Evolutionary conservation across 805 yeast genomes (phyloP), one percentile per base, ranked within the genome.

Genomic region (Wickerhamomyces xylosicus): DNA sequence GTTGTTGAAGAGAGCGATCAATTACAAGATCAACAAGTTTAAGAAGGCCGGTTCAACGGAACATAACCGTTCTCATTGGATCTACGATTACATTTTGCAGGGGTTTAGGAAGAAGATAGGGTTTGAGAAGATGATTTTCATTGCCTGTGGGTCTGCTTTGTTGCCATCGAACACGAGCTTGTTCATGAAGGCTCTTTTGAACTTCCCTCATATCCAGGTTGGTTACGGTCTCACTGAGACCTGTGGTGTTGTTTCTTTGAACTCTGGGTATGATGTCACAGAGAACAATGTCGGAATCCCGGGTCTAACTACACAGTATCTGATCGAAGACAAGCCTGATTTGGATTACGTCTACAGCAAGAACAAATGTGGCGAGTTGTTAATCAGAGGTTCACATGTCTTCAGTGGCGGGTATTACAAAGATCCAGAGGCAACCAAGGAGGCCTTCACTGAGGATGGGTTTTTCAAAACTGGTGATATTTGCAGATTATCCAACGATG

Each of bases 381-480:
- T 71, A 48, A 49, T 76, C 32, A 54, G 80, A 13, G 81, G 83
- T 1, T 69, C 72, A 1, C 75, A 69, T 40, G 56, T 71, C 33
- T 73, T 56, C 40, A 38, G 38, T 3, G 46, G 46, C 15, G n/a
- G n/a, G n/a, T 56, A 56, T 34, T 50, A 42, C 34, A 38, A 48
- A 33, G 46, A 49, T 35, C 47, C 43, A 21, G 37, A 48, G 14
- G 49, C 49, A 0, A 50, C 58, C 3, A 16, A 19, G 3, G 40
- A 41, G 3, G 46, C 57, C 1, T 53, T 76, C 39, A 76, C 69
- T 40, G 57, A 62, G 9, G 71, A 68, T 13, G 74, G 74, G 3
- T 73, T 76, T 76, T 72, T 68, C 49, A 58, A 61, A 35, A 66
- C 77, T 3, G 79, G 79, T 20, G 82, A 76, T 48, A 68, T 75